Conservation (phyloP, 2,329 filamentous ascomycete species). For the Helicocarpus griseus region DNA sequence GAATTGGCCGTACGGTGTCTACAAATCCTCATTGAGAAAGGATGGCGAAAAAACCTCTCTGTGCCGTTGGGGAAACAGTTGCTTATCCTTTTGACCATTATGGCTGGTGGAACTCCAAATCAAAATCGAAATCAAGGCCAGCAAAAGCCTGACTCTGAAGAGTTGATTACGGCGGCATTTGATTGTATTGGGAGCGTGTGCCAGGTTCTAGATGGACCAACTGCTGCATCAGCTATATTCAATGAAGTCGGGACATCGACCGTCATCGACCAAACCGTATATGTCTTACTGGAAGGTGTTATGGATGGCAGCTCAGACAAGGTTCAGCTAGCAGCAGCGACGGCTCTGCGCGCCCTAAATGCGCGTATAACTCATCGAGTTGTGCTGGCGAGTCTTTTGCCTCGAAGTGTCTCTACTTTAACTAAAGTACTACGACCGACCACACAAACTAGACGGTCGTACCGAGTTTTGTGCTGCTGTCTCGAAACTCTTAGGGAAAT, state of each 20-base stretch:
- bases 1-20: constrained; percentile 72
- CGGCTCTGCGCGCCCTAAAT: constrained; percentile 54
- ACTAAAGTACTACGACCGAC: constrained; percentile 65
- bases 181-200: constrained; percentile 49
- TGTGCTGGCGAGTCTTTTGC: constrained; percentile 76
- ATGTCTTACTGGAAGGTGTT: constrained; percentile 67
- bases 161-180: constrained; percentile 63
- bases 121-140: constrained; percentile 27
- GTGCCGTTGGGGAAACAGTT: constrained; percentile 71
- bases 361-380: constrained; percentile 58
- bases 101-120: constrained; percentile 63
- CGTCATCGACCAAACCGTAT: constrained; percentile 70
- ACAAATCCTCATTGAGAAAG: constrained; percentile 60
- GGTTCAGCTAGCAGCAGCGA: constrained; percentile 62
- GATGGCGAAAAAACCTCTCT: constrained; percentile 67
- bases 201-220: constrained; percentile 42
- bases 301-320: constrained; percentile 52
- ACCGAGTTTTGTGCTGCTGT: constrained; percentile 54
- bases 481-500: constrained; percentile 48
- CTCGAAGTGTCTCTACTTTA: constrained; percentile 74
- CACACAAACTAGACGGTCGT: constrained; percentile 49
- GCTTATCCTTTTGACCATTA: constrained; percentile 71
- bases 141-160: constrained; percentile 47
- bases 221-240: constrained; percentile 34
- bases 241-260: constrained; percentile 55